Evolutionary conservation across 2,329 filamentous ascomycete genomes (phyloP), one percentile per base, ranked within the genome.

Genomic region (Geoglossum cookeanum): DNA sequence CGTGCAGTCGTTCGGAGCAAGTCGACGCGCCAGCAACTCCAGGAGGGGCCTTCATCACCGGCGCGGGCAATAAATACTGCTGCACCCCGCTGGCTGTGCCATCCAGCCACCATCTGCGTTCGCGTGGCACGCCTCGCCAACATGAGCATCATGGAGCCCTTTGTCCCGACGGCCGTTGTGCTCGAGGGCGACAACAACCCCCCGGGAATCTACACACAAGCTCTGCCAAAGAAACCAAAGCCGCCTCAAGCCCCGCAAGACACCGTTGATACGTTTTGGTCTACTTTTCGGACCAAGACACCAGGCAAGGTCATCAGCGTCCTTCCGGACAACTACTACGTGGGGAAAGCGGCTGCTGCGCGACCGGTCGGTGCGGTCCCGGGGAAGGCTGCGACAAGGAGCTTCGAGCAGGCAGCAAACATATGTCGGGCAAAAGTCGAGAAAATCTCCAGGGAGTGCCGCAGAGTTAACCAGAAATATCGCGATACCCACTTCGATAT

Each of bases 211-310:
- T 52, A 52, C 48, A 52, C 32, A n/a, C 48, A 9, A 3, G 29
- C 53, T 15, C 35, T 13, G 15, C 32, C 32, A 4, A 32, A 32
- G 27, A 55, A 55, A 30, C 53, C 30, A 22, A 78, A 76, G 69
- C 72, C 75, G 63, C 74, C 77, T 61, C 72, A 78, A 13, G 73
- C 77, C 1, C 82, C 83, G 0, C 83, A 86, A 65, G 75, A 80
- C 63, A 76, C 75, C 59, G 83, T 86, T 66, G 80, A 85, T 65
- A 75, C 76, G 58, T 80, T 83, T 60, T 86, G 83, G 83, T 75
- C 78, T 63, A 77, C 78, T 59, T 84, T 83, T 63, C 79, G 76
- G 65, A 68, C 67, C 8, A 71, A 70, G 57, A 65, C 67, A 51
- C 70, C 69, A 1, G 70, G 69, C 56, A 84, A 81, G 67, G 80